These are phyloP conservation scores for Penicillium psychrofluorescens DNA, from an alignment of 495 filamentous ascomycete species.

Conservation along the genomic window DNA sequence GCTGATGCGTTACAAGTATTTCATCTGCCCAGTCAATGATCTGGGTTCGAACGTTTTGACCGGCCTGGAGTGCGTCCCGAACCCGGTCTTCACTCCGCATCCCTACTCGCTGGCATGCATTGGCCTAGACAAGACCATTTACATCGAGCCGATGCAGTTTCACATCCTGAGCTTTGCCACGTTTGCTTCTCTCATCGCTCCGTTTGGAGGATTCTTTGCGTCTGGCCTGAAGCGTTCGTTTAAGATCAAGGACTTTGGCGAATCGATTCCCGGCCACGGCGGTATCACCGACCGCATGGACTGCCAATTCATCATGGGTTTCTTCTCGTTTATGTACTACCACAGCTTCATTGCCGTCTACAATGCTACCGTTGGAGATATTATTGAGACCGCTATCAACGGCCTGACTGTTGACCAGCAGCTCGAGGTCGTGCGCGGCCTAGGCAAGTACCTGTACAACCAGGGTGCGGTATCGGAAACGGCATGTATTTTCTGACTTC, in stretches of 20 bases:
- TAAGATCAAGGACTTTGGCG: slow-evolving; percentile 99
- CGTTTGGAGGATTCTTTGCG: slow-evolving; percentile 98
- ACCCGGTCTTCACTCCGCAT: slow-evolving; percentile 81
- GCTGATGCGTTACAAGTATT: slow-evolving; percentile 90
- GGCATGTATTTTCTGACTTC: slow-evolving; percentile 33
- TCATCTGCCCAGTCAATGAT: slow-evolving; percentile 96
- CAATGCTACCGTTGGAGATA: slow-evolving; percentile 70
- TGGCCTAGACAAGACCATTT: slow-evolving; percentile 51
- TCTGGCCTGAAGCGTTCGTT: slow-evolving; percentile 97
- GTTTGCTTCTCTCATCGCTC: slow-evolving; percentile 94
- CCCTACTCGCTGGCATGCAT: slow-evolving; percentile 66
- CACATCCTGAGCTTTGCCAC: slow-evolving; percentile 86
- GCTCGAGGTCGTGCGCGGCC: slow-evolving; percentile 74
- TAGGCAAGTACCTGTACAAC: slow-evolving; percentile 80
- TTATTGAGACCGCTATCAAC: slow-evolving; percentile 83
- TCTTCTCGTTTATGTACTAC: slow-evolving; percentile 97
- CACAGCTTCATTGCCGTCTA: slow-evolving; percentile 92
- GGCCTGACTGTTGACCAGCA: slow-evolving; percentile 80
- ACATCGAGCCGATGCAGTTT: slow-evolving; percentile 86
- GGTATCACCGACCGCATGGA: slow-evolving; percentile 99
- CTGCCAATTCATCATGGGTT: slow-evolving; percentile 99
- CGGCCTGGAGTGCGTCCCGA: slow-evolving; percentile 86
- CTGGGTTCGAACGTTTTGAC: slow-evolving; percentile 88
- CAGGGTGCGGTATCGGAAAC: slow-evolving; percentile 63
- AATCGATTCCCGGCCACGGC: slow-evolving; percentile 94